A percentile compares a stretch with the other conserved stretches of the same genome.
Evolutionary conservation across 176 grass and related monocot species (phyloP).

Genomic region (Lolium perenne): DNA sequence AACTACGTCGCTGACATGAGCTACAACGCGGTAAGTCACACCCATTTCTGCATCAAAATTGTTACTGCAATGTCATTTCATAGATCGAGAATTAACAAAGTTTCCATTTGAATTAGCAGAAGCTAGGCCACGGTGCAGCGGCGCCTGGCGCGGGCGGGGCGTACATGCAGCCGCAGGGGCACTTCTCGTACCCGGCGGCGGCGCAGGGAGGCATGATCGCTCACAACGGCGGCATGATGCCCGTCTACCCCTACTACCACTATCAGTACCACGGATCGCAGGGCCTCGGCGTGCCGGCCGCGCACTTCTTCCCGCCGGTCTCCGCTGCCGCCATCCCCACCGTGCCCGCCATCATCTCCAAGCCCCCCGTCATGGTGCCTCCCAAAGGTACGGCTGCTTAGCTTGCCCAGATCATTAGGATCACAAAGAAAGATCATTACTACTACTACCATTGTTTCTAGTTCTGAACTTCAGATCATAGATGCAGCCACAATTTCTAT

Average conservation of each 20-base stretch:
- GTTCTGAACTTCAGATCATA: neutral
- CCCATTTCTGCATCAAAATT: no score
- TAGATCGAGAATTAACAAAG: neutral
- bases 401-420: neutral
- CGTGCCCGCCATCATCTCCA: constrained; percentile 70
- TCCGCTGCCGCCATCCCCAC: constrained; percentile 48
- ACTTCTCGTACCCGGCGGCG: constrained; percentile 76
- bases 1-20: constrained; percentile 82
- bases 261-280: constrained; percentile 81
- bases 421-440: neutral
- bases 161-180: constrained; percentile 74
- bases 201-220: constrained; percentile 64
- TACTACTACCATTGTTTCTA: neutral
- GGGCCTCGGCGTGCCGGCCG: constrained; percentile 79
- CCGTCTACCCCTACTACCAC: constrained; percentile 90
- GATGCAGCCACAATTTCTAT: neutral
- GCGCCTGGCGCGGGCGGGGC: constrained; percentile 54
- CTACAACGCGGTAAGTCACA: constrained; percentile 94
- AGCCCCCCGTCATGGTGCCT: constrained; percentile 69
- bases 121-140: constrained; percentile 51
- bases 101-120: constrained; percentile 43
- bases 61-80: neutral
- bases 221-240: constrained; percentile 78
- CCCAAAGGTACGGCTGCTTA: constrained; percentile 60
- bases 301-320: constrained; percentile 77